Base-by-base conservation (phyloP, 139 green algal species). In the Haematococcus lacustris region DNA sequence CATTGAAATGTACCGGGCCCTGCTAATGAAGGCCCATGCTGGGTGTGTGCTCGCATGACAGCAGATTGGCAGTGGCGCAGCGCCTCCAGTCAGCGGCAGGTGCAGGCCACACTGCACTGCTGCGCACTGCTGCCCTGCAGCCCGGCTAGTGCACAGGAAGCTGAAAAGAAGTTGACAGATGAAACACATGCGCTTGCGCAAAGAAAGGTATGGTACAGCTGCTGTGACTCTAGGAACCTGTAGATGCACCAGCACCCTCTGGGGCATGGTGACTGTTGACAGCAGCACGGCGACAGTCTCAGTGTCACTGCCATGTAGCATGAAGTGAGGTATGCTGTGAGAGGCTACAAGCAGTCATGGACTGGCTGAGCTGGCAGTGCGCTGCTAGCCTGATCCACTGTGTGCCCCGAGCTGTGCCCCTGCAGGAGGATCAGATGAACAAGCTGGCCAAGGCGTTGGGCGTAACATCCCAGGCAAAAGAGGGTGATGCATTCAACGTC, bases 401-500 rank as follows among this genome's bases (percentile, higher is more conserved):
- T n/a, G n/a, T n/a, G n/a, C n/a, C n/a, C n/a, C n/a, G n/a, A n/a
- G n/a, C n/a, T n/a, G n/a, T n/a, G 38, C 3, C 25, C 39, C 2
- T 61, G 66, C 67, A 98, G 77, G 60, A 85, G 68, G 77, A 87
- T 71, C 84, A 98, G 78, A 94, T 98, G 89, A 87, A 88, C 0
- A 85, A 84, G 51, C 72, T 97, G 63, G 69, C 61, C 0, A 50
- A 43, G 3, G 92, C 91, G 3, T 83, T 95, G 60, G 85, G 87
- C 1, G 51, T 96, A 3, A 51, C n/a, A 3, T 71, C 80, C 35
- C 78, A 93, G 1, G 39, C 82, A 21, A 87, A 87, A 37, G 93
- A 97, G 84, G 93, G 93, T 1, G 89, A 97, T 67, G 92, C 93
- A 17, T 98, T 98, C 75, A 86, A 97, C 83, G 78, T 76, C 3